phyloP scores from a whole-genome alignment of 352 stramenopile species.

The Globisporangium spiculum region DNA sequence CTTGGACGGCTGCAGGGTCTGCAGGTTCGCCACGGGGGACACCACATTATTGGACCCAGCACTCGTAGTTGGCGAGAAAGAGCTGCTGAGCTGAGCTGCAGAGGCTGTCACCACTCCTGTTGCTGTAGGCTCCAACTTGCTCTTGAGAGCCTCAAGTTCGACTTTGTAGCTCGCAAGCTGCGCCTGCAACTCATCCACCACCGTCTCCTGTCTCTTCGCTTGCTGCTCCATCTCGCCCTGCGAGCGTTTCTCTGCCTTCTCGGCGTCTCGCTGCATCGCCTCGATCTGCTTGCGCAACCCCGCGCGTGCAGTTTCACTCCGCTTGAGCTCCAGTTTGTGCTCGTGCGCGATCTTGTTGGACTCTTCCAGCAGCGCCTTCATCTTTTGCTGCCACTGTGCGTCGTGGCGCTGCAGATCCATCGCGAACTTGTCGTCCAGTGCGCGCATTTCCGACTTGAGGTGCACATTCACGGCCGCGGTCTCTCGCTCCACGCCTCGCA shows the following conservation, averaged over 20 bases:
- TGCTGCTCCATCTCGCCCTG: constrained; percentile 17
- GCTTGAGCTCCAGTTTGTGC: constrained; percentile 48
- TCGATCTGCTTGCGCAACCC: constrained; percentile 21
- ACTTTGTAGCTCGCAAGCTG: constrained; percentile 13
- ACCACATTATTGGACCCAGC: neutral
- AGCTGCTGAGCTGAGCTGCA: neutral
- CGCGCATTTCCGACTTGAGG: constrained; percentile 42
- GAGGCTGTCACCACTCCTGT: neutral
- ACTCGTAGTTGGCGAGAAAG: constrained; percentile 8
- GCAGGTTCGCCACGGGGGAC: constrained; percentile 5
- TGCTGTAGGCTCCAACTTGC: neutral
- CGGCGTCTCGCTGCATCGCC: constrained; percentile 14
- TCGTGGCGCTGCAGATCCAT: constrained; percentile 35
- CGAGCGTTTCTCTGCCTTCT: constrained; percentile 13
- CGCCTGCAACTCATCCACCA: constrained; percentile 14
- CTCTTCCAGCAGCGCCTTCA: constrained; percentile 49
- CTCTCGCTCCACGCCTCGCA: constrained; percentile 23
- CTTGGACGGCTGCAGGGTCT: constrained; percentile 41
- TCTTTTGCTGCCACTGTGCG: constrained; percentile 38
- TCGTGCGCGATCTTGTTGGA: constrained; percentile 46
- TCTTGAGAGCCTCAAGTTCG: constrained; percentile 5
- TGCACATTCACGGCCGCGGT: constrained; percentile 27
- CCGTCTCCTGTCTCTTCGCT: constrained; percentile 8
- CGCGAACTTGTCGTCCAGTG: constrained; percentile 48
- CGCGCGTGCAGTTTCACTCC: constrained; percentile 19